phyloP scores from a whole-genome alignment of 257 asterid genomes.

The Schizonepeta tenuifolia region DNA sequence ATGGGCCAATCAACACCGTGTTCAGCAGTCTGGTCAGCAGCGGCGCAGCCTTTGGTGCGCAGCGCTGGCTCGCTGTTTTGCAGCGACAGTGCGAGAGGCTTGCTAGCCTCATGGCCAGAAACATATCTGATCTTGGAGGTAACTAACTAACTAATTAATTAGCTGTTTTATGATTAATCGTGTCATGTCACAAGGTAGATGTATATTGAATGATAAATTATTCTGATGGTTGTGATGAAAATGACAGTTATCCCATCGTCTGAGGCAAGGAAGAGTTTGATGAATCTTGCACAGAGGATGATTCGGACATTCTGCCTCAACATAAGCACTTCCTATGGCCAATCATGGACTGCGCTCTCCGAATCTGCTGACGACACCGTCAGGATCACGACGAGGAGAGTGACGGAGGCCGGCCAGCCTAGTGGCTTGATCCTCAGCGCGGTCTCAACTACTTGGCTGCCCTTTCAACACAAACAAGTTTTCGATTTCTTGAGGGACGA shows the following conservation, averaged over 20 bases:
- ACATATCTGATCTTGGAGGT: constrained; percentile 92
- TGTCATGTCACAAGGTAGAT: too few species aligned
- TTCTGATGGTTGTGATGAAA: not conserved
- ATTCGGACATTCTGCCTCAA: constrained; percentile 71
- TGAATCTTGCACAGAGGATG: constrained; percentile 91
- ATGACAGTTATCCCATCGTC: constrained; percentile 82
- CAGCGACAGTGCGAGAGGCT: constrained; percentile 92
- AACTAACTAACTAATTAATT: not conserved
- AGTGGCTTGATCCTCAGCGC: constrained; percentile 78
- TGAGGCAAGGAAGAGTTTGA: constrained; percentile 78
- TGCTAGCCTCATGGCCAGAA: constrained; percentile 97
- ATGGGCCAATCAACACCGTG: constrained; percentile 60
- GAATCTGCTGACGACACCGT: constrained; percentile 83
- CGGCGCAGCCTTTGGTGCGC: constrained; percentile 82
- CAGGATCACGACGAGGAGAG: constrained; percentile 81
- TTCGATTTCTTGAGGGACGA: constrained; percentile 92
- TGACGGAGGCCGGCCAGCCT: constrained; percentile 78
- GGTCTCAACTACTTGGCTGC: constrained; percentile 79
- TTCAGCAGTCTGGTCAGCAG: constrained; percentile 52
- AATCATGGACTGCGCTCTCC: constrained; percentile 94
- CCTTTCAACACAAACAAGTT: constrained; percentile 64
- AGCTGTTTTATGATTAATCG: too few species aligned
- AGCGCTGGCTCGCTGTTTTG: constrained; percentile 81
- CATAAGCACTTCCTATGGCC: constrained; percentile 72
- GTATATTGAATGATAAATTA: too few species aligned